phyloP scores from a whole-genome alignment of 2,329 filamentous ascomycete species.

The Hypoxylon sp. region DNA sequence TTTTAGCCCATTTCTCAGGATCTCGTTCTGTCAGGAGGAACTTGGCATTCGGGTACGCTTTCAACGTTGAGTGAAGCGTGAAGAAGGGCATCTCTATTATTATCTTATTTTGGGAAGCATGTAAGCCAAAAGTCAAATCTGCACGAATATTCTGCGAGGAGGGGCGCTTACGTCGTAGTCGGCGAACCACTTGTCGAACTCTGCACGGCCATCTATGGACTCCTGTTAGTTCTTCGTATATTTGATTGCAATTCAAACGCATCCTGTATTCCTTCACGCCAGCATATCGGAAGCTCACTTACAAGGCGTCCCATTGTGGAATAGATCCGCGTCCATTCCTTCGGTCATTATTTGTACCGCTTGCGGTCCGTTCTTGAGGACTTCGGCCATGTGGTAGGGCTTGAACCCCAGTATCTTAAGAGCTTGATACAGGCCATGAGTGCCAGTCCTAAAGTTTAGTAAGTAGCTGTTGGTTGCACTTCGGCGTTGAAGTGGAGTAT shows the following conservation, averaged over 20 bases:
- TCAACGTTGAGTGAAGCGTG: conserved; percentile 44
- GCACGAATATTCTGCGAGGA: background rate
- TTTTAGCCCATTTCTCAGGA: conserved; percentile 48
- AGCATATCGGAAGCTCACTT: conserved; percentile 19
- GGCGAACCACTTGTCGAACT: conserved; percentile 53
- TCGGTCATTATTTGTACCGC: conserved; percentile 45
- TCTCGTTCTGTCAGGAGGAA: conserved; percentile 50
- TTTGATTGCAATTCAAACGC: background rate
- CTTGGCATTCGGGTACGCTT: conserved; percentile 48
- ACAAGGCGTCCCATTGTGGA: conserved; percentile 44
- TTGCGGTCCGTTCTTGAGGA: conserved; percentile 34
- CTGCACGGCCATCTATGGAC: conserved; percentile 43
- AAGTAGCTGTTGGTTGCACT: conserved; percentile 5
- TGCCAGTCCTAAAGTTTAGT: conserved; percentile 45
- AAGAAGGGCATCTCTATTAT: conserved; percentile 46
- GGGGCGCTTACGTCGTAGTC: conserved; percentile 48
- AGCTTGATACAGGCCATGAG: conserved; percentile 48
- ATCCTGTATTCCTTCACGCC: background rate
- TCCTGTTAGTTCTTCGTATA: conserved; percentile 3
- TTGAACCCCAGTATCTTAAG: conserved; percentile 49
- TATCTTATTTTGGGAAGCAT: no score
- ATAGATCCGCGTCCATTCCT: conserved; percentile 44
- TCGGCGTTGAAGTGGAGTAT: background rate
- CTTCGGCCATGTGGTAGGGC: conserved; percentile 50
- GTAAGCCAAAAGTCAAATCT: conserved; percentile 1